phyloP scores from a whole-genome alignment of 2,329 filamentous ascomycete species.

The Neophaeococcomyces mojaviensis region DNA sequence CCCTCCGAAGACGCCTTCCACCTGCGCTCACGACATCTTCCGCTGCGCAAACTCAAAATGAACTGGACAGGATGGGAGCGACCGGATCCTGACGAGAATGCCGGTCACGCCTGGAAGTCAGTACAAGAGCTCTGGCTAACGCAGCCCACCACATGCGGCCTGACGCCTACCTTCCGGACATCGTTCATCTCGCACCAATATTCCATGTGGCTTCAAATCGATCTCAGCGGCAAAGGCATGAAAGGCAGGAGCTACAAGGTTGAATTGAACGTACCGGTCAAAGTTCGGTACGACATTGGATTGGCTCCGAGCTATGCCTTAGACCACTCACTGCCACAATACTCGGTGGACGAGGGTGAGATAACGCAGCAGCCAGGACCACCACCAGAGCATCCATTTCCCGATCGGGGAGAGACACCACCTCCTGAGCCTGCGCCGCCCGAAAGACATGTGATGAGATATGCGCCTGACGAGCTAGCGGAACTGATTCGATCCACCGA shows the following conservation, averaged over 20 bases:
- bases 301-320: slow-evolving; percentile 7
- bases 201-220: slow-evolving; percentile 4
- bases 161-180: slow-evolving; percentile 6
- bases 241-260: slow-evolving; percentile 7
- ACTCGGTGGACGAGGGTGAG: slow-evolving; percentile 6
- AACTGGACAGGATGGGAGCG: slow-evolving; percentile 3
- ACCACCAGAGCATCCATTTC: slow-evolving; percentile 1
- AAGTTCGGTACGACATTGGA: slow-evolving; percentile 8
- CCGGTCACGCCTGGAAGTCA: slow-evolving; percentile 2
- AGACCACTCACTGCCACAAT: slow-evolving; percentile 1
- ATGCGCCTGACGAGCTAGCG: slow-evolving; percentile 2
- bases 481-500: slow-evolving; percentile 4
- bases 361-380: slow-evolving; percentile 6
- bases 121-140: slow-evolving; percentile 8
- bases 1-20: slow-evolving; percentile 8
- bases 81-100: background rate
- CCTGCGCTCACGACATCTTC: slow-evolving; percentile 5
- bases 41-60: slow-evolving; percentile 5
- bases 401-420: no score
- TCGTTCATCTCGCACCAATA: slow-evolving; percentile 7
- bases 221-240: slow-evolving; percentile 3
- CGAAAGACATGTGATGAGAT: background rate
- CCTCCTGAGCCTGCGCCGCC: slow-evolving; percentile 2
- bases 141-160: background rate
- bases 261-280: slow-evolving; percentile 6